Base-by-base conservation (phyloP, 495 filamentous ascomycete genomes). In the Talaromyces borbonicus region DNA sequence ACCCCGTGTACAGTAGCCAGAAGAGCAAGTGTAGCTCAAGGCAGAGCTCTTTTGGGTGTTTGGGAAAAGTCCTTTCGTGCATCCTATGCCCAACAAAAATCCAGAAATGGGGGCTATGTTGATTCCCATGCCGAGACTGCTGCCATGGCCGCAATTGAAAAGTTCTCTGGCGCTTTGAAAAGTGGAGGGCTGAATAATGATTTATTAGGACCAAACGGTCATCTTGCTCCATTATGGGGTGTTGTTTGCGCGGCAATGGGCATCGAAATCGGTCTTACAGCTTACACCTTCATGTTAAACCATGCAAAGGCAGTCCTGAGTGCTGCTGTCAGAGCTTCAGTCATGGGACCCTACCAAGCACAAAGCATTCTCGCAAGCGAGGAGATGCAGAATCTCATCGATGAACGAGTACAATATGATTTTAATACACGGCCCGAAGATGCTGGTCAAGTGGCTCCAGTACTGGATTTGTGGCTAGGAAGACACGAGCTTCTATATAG, bases 401-500 rank as follows among this genome's bases (percentile, higher is more conserved):
- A 68, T 51, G 66, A 62, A n/a, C 70, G 75, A 35, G 68, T 95
- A 40, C 67, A 72, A 46, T 58, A 73, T 47, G 81, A 86, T 45
- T 75, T 71, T 71, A 44, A 70, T 16, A 70, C 63, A 2, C 46
- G 57, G n/a, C 71, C 86, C 3, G 85, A 89, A 50, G 73, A 85
- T 56, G 90, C 89, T 1, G 90, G 84, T n/a, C 89, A 96, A 69
- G 75, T 71, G 20, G 84, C 90, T 30, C 88, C 90, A 6, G 78
- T 82, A 14, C 75, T 96, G 71, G 92, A 98, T 74, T 57, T 98
- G 35, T 98, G 90, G 87, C 71, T 93, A 47, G 92, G 93, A 8
- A 78, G 92, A 59, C 92, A 98, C 66, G 92, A 98, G 71, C 61
- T 95, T 59, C 63, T 98, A 30, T 98, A 98, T 66, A 93, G 86